phyloP scores from a whole-genome alignment of 148 eudicot genomes.

The Polygonum maritimum region DNA sequence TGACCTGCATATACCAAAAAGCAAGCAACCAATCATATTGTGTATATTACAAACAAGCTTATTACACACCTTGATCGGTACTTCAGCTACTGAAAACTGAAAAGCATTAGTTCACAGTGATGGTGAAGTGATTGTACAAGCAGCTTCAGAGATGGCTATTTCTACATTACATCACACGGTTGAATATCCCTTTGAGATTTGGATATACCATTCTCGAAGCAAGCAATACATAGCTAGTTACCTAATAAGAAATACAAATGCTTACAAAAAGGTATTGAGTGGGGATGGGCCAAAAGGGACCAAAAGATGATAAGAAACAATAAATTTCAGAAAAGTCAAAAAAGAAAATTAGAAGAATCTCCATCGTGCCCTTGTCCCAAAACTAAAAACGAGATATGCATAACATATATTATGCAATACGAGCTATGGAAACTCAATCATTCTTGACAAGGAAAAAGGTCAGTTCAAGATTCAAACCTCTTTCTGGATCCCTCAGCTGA shows the following conservation, averaged over 20 bases:
- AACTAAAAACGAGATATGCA: background rate
- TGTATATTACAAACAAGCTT: background rate
- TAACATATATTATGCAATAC: too few relatives aligned
- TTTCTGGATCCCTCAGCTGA: constrained; percentile 58
- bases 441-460: background rate
- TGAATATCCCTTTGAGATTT: background rate
- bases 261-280: background rate
- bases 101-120: background rate
- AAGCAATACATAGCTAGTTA: background rate
- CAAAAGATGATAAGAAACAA: background rate
- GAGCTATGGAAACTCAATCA: background rate
- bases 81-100: background rate
- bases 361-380: background rate
- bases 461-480: constrained; percentile 31
- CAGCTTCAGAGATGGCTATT: background rate
- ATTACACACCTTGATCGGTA: background rate
- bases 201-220: background rate
- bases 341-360: too few relatives aligned
- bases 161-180: background rate
- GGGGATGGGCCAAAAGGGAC: background rate
- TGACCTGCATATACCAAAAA: constrained; percentile 32
- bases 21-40: background rate
- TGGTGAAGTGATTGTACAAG: background rate
- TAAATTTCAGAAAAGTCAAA: too few relatives aligned
- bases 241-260: background rate